Evolutionary conservation across 2,329 filamentous ascomycete genomes (phyloP), one percentile per base, ranked within the genome.

Genomic region (Venturia carpophila): DNA sequence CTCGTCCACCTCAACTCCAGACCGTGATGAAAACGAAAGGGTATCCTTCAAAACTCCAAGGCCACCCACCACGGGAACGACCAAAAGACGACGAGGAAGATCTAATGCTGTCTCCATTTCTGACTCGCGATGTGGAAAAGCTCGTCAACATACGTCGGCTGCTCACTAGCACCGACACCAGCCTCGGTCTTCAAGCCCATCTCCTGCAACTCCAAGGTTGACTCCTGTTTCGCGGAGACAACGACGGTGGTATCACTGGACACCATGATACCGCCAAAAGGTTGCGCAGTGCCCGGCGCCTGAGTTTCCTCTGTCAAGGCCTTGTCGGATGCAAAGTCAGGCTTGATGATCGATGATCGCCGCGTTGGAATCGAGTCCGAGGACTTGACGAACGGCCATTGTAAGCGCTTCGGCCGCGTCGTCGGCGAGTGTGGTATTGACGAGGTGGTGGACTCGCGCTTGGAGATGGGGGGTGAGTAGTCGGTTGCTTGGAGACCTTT

Each of bases 121-220:
- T 69, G 67, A 43, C 69, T 71, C 27, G 73, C 72, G n/a, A 73
- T 69, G 27, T 67, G 64, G 37, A 72, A 71, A 10, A 76, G 69
- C 66, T 70, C 69, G 60, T 80, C 78, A 4, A 75, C 77, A 68
- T 78, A 71, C 0, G 76, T 79, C 64, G 71, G 71, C 66, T 77
- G 74, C 66, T 79, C 78, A 64, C 71, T 73, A 19, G 74, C 74
- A 11, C 69, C 75, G 17, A 75, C 69, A 24, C 64, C 71, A 66
- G 71, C 69, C 62, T 75, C 72, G 13, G 72, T 69, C n/a, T 64
- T 71, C 6, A 75, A 66, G 1, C 75, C 75, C 63, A 77, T 63
- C 0, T 75, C 71, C 9, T 65, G 69, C 66, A 75, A 45, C 67
- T 76, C 74, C 55, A 75, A 62, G 0, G 68, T 67, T 0, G 64